These are phyloP conservation scores for Paramecium sexaurelia DNA, from an alignment of 73 alveolate genomes.

Conservation along the genomic window DNA sequence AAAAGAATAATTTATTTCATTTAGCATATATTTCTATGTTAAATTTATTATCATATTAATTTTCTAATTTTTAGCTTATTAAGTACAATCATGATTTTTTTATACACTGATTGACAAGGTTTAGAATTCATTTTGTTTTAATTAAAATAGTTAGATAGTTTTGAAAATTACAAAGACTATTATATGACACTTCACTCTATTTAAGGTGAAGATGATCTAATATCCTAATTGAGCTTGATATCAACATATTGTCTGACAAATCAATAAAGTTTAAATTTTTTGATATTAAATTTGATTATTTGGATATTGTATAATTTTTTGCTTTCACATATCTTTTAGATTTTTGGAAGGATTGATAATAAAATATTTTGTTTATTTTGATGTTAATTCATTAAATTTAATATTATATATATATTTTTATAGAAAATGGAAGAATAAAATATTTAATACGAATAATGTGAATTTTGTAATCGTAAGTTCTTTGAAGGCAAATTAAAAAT, in stretches of 20 bases:
- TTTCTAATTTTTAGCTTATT: not conserved
- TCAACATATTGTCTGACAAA: not conserved
- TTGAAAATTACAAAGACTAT: not conserved
- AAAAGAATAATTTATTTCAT: no score
- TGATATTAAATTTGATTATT: not conserved
- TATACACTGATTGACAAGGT: no score
- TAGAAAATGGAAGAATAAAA: not conserved
- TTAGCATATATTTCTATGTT: no score
- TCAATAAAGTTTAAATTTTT: not conserved
- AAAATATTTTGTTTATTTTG: not conserved
- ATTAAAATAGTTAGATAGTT: not conserved
- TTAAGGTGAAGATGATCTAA: not conserved
- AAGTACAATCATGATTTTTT: not conserved
- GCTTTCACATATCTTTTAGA: not conserved
- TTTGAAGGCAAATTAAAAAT: slow-evolving; percentile 49
- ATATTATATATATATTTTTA: not conserved
- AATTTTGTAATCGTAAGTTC: slow-evolving; percentile 1
- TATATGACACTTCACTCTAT: not conserved
- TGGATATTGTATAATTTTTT: not conserved
- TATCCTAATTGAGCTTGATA: not conserved
- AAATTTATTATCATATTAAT: no score
- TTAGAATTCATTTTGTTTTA: no score
- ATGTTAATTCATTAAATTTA: slow-evolving; percentile 3
- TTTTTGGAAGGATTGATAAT: not conserved
- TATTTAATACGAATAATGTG: slow-evolving; percentile 16